Base-by-base conservation (phyloP, 441 rosid genomes). In the Capsella rubella region DNA sequence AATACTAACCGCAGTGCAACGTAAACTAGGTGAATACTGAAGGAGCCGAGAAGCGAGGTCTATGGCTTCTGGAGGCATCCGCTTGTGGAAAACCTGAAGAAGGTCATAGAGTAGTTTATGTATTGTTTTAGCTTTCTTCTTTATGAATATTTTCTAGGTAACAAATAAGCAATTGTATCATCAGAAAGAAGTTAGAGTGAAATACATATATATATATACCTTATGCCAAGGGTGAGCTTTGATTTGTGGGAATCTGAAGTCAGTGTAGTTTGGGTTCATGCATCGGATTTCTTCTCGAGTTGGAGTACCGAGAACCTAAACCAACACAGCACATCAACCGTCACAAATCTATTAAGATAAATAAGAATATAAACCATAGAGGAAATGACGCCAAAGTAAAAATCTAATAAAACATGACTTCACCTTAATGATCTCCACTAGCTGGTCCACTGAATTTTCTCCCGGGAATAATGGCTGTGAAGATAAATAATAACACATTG, bases 61-160 rank as follows among this genome's bases (percentile, higher is more conserved):
- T 72, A 87, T 84, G 13, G 93, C 93, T 79, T 89, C 91, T 16
- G 93, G 90, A 79, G 93, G 93, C 93, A 89, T 89, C 57, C 89
- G 73, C 69, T 87, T 89, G 72, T 87, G 88, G 79, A 89, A 89
- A 69, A 89, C 82, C 91, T 89, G 67, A 39, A 67, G 67, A 39
- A 70, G 56, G 58, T 49, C 12, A 60, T 14, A 61, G 18, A 42
- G 66, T 1, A 25, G 65, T 37, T 32, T 64, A 49, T 39, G 35
- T 10, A 32, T n/a, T 13, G 1, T 49, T 16, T 67, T 9, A 45
- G 13, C 8, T 58, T 27, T 35, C 32, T 11, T 39, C 12, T 9
- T 5, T 35, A 14, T 15, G 4, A 55, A 55, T 46, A 37, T 21
- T 8, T 29, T 49, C 31, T 34, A 29, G 10, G 50, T 43, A 75